These are phyloP conservation scores for Scopulariopsis brevicaulis DNA, from an alignment of 2,329 filamentous ascomycete genomes.

Conservation along the genomic window DNA sequence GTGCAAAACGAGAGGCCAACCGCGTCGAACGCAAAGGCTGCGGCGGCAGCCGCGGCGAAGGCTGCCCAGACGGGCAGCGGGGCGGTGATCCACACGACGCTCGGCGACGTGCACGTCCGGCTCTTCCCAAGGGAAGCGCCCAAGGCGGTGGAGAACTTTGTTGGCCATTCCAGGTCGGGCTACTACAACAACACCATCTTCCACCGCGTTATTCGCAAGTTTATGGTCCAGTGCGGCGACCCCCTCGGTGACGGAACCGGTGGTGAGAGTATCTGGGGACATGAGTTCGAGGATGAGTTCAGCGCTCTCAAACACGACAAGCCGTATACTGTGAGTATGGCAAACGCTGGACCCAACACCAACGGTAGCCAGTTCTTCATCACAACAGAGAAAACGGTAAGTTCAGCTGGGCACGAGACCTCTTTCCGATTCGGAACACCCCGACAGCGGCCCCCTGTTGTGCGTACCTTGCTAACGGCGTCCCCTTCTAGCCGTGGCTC, in stretches of 20 bases:
- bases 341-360: conserved; percentile 88
- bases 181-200: conserved; percentile 99
- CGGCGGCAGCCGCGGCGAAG: conserved; percentile 45
- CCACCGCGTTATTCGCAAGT: conserved; percentile 92
- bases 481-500: conserved; percentile 60
- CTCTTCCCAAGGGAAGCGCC: conserved; percentile 89
- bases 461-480: neutral
- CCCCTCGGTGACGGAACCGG: conserved; percentile 82
- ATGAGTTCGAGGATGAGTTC: conserved; percentile 88
- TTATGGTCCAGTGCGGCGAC: conserved; percentile 91
- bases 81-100: conserved; percentile 82
- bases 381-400: conserved; percentile 84
- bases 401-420: neutral
- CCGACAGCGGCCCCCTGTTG: neutral
- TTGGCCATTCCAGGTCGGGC: conserved; percentile 75
- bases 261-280: conserved; percentile 88
- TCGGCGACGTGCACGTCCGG: conserved; percentile 87
- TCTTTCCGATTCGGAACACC: neutral
- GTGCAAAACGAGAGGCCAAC: conserved; percentile 91
- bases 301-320: conserved; percentile 86
- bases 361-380: conserved; percentile 98
- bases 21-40: conserved; percentile 19
- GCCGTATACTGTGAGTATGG: conserved; percentile 94
- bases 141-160: conserved; percentile 94
- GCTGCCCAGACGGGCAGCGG: conserved; percentile 62